Evolutionary conservation across 73 alveolate genomes (phyloP).

Genomic region (Urostyla sp.): DNA sequence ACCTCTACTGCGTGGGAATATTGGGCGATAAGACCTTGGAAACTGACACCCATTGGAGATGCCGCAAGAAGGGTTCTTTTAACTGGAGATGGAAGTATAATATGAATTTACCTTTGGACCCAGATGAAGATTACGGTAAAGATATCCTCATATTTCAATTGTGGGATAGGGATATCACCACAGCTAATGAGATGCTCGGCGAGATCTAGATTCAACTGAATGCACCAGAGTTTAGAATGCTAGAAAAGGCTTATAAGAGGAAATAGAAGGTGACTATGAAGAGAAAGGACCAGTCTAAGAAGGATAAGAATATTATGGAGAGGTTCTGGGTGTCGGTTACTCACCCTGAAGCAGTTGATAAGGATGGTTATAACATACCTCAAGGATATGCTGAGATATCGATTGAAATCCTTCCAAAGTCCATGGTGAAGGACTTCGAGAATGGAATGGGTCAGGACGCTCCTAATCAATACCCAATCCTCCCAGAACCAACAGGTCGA

Average conservation of each 20-base stretch:
- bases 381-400: conserved; percentile 76
- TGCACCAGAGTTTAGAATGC: conserved; percentile 57
- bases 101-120: conserved; percentile 70
- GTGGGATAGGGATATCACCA: conserved; percentile 82
- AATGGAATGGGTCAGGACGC: conserved; percentile 86
- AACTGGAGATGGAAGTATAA: conserved; percentile 85
- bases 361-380: conserved; percentile 66
- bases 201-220: conserved; percentile 70
- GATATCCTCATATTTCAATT: conserved; percentile 64
- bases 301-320: conserved; percentile 64
- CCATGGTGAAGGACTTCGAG: conserved; percentile 58
- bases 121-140: conserved; percentile 82
- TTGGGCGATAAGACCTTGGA: conserved; percentile 63
- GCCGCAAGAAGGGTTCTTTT: conserved; percentile 82
- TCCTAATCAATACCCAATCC: conserved; percentile 80
- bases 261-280: conserved; percentile 60
- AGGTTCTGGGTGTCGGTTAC: conserved; percentile 73
- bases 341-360: conserved; percentile 81
- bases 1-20: conserved; percentile 74
- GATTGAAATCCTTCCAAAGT: conserved; percentile 72
- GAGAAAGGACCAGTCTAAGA: conserved; percentile 57
- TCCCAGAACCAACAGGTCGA: conserved; percentile 86
- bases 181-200: conserved; percentile 85
- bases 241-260: conserved; percentile 74
- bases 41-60: conserved; percentile 84